Conservation (phyloP, 1,284 basidiomycete species). For the Cutaneotrichosporon cutaneum region DNA sequence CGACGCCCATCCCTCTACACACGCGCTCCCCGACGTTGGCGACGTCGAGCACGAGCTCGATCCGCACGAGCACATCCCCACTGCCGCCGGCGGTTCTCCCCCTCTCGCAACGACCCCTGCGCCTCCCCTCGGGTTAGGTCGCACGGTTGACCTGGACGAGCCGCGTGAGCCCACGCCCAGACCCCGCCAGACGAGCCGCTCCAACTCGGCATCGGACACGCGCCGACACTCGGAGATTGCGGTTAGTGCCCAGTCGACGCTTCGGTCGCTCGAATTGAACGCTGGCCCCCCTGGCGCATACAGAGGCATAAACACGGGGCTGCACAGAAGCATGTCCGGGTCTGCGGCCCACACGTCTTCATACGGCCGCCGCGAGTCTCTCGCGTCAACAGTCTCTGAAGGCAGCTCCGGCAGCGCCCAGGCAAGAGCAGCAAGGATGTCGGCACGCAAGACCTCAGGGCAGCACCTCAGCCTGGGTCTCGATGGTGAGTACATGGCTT, state of each 20-base stretch:
- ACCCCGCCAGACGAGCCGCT: background rate
- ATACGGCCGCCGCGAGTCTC: conserved; percentile 13
- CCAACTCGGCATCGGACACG: background rate
- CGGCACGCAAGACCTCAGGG: conserved; percentile 24
- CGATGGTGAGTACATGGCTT: conserved; percentile 34
- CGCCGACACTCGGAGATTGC: background rate
- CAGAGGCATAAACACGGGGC: background rate
- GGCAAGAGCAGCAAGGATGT: background rate
- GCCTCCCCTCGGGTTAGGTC: background rate
- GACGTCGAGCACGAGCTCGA: conserved; percentile 1
- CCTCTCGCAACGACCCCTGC: background rate
- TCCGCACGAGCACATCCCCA: background rate
- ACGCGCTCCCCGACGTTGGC: background rate
- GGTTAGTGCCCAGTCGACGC: background rate
- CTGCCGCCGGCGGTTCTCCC: background rate
- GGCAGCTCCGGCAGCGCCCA: background rate
- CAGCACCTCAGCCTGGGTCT: conserved; percentile 35
- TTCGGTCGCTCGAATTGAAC: background rate
- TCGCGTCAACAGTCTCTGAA: conserved; percentile 15
- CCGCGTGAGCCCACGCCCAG: background rate
- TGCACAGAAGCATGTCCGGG: background rate
- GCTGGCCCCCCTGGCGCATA: background rate
- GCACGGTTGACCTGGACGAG: background rate
- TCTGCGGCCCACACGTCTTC: background rate
- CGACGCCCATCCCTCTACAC: background rate